Evolutionary conservation across 2,329 filamentous ascomycete species (phyloP).

Genomic region (Alternaria rosae): DNA sequence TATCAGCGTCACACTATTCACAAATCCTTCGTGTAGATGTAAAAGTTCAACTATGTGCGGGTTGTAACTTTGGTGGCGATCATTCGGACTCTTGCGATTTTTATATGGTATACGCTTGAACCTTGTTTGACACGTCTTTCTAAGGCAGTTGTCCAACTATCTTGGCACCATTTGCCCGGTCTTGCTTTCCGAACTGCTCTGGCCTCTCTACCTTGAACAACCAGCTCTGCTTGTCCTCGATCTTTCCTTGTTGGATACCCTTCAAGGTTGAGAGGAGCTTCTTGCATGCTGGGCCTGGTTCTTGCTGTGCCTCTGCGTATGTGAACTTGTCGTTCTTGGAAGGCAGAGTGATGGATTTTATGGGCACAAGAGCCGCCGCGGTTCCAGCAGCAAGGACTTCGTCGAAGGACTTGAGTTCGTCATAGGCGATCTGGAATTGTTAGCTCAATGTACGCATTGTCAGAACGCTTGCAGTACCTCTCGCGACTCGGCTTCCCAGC

Average conservation of each 20-base stretch:
- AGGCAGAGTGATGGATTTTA: slow-evolving; percentile 83
- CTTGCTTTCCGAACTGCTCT: slow-evolving; percentile 43
- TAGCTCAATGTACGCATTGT: slow-evolving; percentile 1
- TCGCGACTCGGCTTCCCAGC: slow-evolving; percentile 83
- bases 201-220: slow-evolving; percentile 56
- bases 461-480: slow-evolving; percentile 57
- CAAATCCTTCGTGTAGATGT: background rate
- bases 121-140: background rate
- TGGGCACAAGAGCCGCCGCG: slow-evolving; percentile 88
- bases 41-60: background rate
- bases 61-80: background rate
- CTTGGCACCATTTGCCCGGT: slow-evolving; percentile 29
- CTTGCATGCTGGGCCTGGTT: slow-evolving; percentile 75
- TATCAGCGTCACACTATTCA: background rate
- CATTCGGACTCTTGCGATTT: background rate
- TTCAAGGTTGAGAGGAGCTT: slow-evolving; percentile 79
- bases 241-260: slow-evolving; percentile 83
- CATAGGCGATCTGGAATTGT: slow-evolving; percentile 66
- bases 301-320: slow-evolving; percentile 65
- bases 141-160: slow-evolving; percentile 48
- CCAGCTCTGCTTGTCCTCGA: slow-evolving; percentile 81
- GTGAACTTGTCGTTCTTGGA: slow-evolving; percentile 64
- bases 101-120: background rate
- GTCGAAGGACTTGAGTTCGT: slow-evolving; percentile 67
- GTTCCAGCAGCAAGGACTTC: slow-evolving; percentile 94